Conservation (phyloP, 2,329 filamentous ascomycete species). For the Colletotrichum simmondsii region DNA sequence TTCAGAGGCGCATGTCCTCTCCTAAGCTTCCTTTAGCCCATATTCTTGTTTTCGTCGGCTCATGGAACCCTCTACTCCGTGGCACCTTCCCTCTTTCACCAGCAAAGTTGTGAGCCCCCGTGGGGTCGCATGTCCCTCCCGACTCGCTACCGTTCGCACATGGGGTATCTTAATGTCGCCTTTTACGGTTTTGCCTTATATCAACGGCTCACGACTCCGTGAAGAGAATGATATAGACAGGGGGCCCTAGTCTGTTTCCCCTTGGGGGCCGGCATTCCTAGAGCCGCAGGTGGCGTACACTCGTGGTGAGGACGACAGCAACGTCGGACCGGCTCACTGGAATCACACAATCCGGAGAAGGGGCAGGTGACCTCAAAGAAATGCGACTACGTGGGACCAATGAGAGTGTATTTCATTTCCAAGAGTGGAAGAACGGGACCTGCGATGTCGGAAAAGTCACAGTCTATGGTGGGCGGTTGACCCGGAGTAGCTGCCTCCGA, state of each 20-base stretch:
- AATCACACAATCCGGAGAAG: not conserved
- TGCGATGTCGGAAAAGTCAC: not conserved
- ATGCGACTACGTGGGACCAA: conserved; percentile 1
- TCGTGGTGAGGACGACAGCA: not conserved
- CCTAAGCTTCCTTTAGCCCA: not conserved
- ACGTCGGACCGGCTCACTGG: conserved; percentile 24
- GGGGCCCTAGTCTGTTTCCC: not conserved
- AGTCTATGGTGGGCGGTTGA: not conserved
- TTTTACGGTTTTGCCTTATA: not conserved
- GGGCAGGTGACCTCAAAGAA: conserved; percentile 1
- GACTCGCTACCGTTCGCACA: conserved; percentile 1
- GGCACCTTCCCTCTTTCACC: conserved; percentile 19
- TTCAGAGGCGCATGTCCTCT: too few species aligned
- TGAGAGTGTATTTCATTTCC: not conserved
- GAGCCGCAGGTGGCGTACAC: conserved; percentile 14
- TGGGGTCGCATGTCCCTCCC: not conserved
- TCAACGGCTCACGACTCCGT: not conserved
- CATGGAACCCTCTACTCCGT: conserved; percentile 27
- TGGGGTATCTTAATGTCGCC: not conserved
- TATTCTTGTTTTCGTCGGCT: not conserved
- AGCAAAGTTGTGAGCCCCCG: not conserved
- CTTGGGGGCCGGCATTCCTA: conserved; percentile 10
- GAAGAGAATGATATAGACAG: not conserved
- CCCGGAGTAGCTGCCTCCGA: conserved; percentile 28
- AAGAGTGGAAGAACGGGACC: not conserved